A percentile compares a stretch with the other conserved stretches of the same genome.
Conservation (phyloP, 768 basidiomycete species). For the Arthromyces matolae region DNA sequence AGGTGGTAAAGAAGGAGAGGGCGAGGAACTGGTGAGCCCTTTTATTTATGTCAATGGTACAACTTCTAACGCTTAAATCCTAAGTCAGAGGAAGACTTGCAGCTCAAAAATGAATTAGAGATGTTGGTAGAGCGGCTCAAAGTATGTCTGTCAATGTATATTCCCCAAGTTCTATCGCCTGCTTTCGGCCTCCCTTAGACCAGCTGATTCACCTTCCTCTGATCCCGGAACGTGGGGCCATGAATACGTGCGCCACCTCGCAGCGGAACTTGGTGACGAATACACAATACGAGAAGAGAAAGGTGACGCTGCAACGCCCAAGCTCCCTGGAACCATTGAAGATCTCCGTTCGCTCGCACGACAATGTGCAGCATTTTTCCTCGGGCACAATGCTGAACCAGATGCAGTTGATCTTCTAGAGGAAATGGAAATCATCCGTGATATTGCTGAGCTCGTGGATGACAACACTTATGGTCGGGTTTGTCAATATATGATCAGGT, state of each 20-base stretch:
- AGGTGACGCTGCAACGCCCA: conserved; percentile 21
- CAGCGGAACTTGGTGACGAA: conserved; percentile 95
- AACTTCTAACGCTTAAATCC: conserved; percentile 8
- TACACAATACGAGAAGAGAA: conserved; percentile 59
- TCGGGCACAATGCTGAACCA: conserved; percentile 94
- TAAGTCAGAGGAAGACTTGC: conserved; percentile 93
- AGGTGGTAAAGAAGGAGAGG: conserved; percentile 54
- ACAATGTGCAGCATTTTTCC: conserved; percentile 84
- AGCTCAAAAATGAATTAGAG: conserved; percentile 91
- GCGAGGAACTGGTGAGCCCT: conserved; percentile 76
- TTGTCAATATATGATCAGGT: conserved; percentile 95
- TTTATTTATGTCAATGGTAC: not conserved
- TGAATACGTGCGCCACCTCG: conserved; percentile 96
- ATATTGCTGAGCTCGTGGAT: conserved; percentile 76
- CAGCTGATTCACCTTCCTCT: conserved; percentile 61
- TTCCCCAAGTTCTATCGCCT: conserved; percentile 70
- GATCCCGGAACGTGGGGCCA: conserved; percentile 99
- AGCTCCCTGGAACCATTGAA: conserved; percentile 59
- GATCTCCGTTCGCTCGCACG: conserved; percentile 75
- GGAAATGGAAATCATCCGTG: conserved; percentile 86
- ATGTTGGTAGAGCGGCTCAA: conserved; percentile 94
- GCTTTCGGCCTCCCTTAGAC: conserved; percentile 67
- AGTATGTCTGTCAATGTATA: too few species aligned
- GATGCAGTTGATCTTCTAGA: conserved; percentile 96
- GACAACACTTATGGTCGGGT: conserved; percentile 85